phyloP scores from a whole-genome alignment of 2,329 filamentous ascomycete species.

The Pyricularia pennisetigena region DNA sequence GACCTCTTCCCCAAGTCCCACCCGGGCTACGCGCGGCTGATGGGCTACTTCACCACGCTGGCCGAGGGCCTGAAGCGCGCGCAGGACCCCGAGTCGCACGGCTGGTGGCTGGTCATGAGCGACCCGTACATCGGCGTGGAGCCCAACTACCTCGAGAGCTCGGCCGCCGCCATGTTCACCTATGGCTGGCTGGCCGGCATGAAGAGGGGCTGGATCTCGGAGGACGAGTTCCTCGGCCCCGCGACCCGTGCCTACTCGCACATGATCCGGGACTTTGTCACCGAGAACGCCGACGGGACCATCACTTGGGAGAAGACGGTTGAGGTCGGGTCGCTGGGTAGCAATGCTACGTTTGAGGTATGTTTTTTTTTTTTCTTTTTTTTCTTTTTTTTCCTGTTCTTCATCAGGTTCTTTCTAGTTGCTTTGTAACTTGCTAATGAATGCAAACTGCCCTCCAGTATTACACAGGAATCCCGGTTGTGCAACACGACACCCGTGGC shows the following conservation, averaged over 20 bases:
- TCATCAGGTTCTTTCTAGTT: too few species aligned
- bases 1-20: slow-evolving; percentile 14
- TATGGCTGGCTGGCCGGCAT: slow-evolving; percentile 31
- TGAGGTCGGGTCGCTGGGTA: slow-evolving; percentile 2
- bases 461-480: neutral
- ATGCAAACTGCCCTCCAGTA: neutral
- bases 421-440: too few species aligned
- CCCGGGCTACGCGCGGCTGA: slow-evolving; percentile 7
- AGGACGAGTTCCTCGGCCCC: slow-evolving; percentile 19
- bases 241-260: slow-evolving; percentile 1
- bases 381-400: too few species aligned
- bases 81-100: slow-evolving; percentile 8
- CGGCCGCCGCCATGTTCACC: slow-evolving; percentile 47
- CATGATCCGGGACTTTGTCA: slow-evolving; percentile 5
- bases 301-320: slow-evolving; percentile 4
- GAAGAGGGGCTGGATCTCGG: neutral
- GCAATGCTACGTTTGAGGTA: slow-evolving; percentile 5
- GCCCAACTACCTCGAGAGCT: slow-evolving; percentile 53
- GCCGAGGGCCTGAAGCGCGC: slow-evolving; percentile 10
- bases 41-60: slow-evolving; percentile 6
- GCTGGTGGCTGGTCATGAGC: slow-evolving; percentile 6
- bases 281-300: slow-evolving; percentile 1
- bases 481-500: slow-evolving; percentile 1
- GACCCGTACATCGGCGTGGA: slow-evolving; percentile 27
- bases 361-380: neutral